phyloP scores from a whole-genome alignment of 2,329 filamentous ascomycete genomes.

The Thielaviopsis euricoi region DNA sequence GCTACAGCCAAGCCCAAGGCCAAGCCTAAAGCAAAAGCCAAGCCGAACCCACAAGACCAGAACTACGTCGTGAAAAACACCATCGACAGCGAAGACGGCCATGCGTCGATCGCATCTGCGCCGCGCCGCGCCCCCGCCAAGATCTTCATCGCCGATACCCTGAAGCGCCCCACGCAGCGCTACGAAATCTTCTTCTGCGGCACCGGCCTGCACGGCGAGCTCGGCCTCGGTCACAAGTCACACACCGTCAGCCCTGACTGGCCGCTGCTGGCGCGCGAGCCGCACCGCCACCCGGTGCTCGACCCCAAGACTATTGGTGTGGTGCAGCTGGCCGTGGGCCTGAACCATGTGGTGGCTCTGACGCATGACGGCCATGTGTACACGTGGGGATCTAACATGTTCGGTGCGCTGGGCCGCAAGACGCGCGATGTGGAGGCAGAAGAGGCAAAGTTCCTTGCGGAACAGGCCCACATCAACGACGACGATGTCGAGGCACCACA shows the following conservation, averaged over 20 bases:
- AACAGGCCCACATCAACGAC: not conserved
- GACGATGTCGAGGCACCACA: no score
- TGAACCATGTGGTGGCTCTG: constrained; percentile 46
- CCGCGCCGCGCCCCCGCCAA: not conserved
- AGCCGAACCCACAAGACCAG: not conserved
- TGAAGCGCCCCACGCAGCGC: constrained; percentile 24
- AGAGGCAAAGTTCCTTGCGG: not conserved
- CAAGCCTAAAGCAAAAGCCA: no score
- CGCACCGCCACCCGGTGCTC: constrained; percentile 35
- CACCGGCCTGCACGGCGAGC: constrained; percentile 45
- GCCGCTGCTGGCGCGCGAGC: constrained; percentile 16
- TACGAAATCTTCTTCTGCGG: constrained; percentile 47
- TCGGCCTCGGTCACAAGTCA: constrained; percentile 36
- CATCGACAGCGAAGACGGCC: not conserved
- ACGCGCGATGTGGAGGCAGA: constrained; percentile 16
- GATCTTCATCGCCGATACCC: not conserved
- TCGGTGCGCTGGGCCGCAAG: constrained; percentile 44
- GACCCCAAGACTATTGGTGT: constrained; percentile 34
- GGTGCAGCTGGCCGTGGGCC: constrained; percentile 45
- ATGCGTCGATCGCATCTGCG: not conserved
- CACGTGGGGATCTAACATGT: constrained; percentile 53
- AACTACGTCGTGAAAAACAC: not conserved
- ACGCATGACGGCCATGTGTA: constrained; percentile 46
- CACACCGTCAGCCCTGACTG: constrained; percentile 25
- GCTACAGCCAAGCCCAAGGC: no score